Evolutionary conservation across 139 green algal genomes (phyloP), one percentile per base, ranked within the genome.

Genomic region (Medakamo hakoo): DNA sequence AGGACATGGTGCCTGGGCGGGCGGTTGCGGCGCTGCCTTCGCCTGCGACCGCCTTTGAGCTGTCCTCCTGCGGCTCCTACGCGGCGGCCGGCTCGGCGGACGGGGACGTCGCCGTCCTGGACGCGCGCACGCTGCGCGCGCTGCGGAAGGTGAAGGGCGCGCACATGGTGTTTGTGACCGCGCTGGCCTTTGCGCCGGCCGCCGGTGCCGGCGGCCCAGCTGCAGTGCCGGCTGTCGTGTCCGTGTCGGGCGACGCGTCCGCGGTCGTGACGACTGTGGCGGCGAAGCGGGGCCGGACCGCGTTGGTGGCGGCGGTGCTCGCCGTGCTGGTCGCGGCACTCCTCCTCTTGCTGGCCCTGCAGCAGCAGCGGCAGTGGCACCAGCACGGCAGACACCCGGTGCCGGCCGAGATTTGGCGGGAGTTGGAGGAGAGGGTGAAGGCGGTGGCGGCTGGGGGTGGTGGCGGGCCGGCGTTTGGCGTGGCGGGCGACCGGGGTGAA

Each of bases 91-190:
- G 59, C 29, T 63, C 59, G 19, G 65, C 63, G 9, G 68, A 74
- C 68, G 63, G 63, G 16, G 68, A 73, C 28, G 32, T 64, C 9
- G 27, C 23, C 3, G 56, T 55, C 27, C 26, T 64, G 26, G 3
- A 24, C n/a, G 56, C 56, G n/a, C 26, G 57, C 18, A 58, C 60
- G n/a, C 59, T 71, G 55, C 28, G 28, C 21, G 60, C 52, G 0
- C 59, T 65, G 23, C 24, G 56, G 21, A 56, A 29, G 24, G 55
- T 61, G 0, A 63, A 61, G 25, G 28, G 55, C 19, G 71, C 66
- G 30, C 71, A 76, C 56, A 76, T 73, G 66, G 59, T 76, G 5
- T 76, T 76, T 71, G 68, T 58, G 4, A 73, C 71, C 23, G 71
- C 58, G 5, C 24, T 71, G 16, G 57, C 71, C 1, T 71, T 73